Evolutionary conservation across 768 basidiomycete species (phyloP).

Genomic region (Mycena latifolia): DNA sequence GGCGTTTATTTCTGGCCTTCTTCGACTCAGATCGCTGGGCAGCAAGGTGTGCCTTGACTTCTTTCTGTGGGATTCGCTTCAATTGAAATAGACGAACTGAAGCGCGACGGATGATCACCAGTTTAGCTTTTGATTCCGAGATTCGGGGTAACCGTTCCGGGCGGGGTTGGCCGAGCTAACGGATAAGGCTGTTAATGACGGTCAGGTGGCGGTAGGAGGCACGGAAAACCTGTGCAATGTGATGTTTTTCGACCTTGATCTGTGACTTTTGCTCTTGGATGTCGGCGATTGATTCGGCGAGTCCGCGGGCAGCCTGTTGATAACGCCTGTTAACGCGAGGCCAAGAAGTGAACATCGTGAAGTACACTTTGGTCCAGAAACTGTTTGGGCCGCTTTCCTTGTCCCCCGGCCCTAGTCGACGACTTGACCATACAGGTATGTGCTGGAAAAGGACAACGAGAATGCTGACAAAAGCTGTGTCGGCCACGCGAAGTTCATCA

Average conservation of each 20-base stretch:
- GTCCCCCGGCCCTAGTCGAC: constrained; percentile 26
- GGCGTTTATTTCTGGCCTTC: constrained; percentile 33
- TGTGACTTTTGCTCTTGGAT: constrained; percentile 59
- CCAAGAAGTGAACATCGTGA: not conserved
- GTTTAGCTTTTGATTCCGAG: constrained; percentile 50
- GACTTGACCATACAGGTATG: constrained; percentile 9
- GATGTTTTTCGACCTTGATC: constrained; percentile 54
- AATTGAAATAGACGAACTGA: constrained; percentile 1
- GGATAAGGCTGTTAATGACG: not conserved
- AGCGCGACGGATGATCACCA: constrained; percentile 48
- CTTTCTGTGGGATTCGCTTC: constrained; percentile 25
- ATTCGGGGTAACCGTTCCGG: constrained; percentile 41
- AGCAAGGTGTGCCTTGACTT: constrained; percentile 29
- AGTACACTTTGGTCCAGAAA: constrained; percentile 53
- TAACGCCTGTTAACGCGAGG: constrained; percentile 18
- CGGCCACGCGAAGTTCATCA: constrained; percentile 6
- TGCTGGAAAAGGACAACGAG: constrained; percentile 13
- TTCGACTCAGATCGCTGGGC: constrained; percentile 27
- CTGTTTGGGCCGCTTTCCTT: constrained; percentile 47
- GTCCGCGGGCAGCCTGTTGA: constrained; percentile 57
- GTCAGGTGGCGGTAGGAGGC: constrained; percentile 34
- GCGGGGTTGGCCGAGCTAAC: constrained; percentile 45
- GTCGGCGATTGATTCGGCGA: constrained; percentile 62
- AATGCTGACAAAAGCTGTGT: not conserved
- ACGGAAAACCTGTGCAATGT: constrained; percentile 52